A percentile compares a stretch with the other conserved stretches of the same genome.
Conservation (phyloP, 2,329 filamentous ascomycete species). For the Botrytis squamosa region DNA sequence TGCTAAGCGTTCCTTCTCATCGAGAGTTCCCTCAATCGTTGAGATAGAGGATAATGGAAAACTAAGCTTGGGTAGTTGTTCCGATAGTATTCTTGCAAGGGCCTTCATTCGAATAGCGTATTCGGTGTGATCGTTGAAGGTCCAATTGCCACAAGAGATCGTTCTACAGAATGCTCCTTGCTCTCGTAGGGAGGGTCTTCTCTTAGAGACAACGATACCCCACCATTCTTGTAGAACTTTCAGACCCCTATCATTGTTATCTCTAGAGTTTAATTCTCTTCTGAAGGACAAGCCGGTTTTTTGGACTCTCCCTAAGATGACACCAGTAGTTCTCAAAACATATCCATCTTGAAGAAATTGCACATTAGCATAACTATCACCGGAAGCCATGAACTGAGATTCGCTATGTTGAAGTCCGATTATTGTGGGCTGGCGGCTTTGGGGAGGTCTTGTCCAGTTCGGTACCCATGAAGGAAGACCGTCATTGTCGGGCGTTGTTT, state of each 20-base stretch:
- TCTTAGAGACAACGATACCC: conserved; percentile 26
- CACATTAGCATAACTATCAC: conserved; percentile 23
- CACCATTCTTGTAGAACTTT: conserved; percentile 34
- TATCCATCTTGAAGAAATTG: conserved; percentile 27
- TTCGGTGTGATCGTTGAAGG: conserved; percentile 21
- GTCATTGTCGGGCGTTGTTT: conserved; percentile 23
- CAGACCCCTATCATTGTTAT: conserved; percentile 25
- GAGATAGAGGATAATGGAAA: conserved; percentile 3
- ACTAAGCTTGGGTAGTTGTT: conserved; percentile 10
- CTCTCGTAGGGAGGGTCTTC: conserved; percentile 19
- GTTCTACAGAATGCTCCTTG: conserved; percentile 28
- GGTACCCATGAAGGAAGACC: conserved; percentile 33
- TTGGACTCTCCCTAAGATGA: conserved; percentile 31
- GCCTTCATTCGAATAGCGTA: conserved; percentile 28
- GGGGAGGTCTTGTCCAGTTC: conserved; percentile 32
- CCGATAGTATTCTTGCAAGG: conserved; percentile 25
- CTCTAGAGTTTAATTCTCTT: conserved; percentile 24
- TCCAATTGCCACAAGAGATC: conserved; percentile 34
- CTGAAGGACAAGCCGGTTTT: conserved; percentile 24
- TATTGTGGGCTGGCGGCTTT: conserved; percentile 20
- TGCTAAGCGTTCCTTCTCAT: conserved; percentile 27
- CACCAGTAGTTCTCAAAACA: conserved; percentile 26
- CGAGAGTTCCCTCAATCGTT: neutral
- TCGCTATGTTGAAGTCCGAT: conserved; percentile 32
- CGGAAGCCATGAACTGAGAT: conserved; percentile 30